Evolutionary conservation across 208 protist species (phyloP), one percentile per base, ranked within the genome.

Genomic region (Acanthamoeba castellanii): DNA sequence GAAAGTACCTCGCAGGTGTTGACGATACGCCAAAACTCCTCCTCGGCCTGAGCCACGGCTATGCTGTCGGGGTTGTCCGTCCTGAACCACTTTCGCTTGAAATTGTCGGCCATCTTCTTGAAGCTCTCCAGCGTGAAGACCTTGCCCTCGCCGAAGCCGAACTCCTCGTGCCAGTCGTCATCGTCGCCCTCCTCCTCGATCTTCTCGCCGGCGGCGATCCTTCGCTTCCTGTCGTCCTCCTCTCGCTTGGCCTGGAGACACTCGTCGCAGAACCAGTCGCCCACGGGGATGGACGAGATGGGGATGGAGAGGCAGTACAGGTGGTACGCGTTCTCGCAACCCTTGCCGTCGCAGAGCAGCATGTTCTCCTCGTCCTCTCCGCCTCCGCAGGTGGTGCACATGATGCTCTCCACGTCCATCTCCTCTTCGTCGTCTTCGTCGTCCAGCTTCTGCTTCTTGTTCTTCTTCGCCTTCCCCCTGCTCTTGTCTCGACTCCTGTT

Each of bases 141-240:
- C 37, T 92, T 95, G 8, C 95, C 95, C 88, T 94, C 94, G 85
- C 95, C 96, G 57, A 95, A 95, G 55, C 95, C 96, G 78, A 95
- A 96, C 78, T 96, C 94, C 25, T 95, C 92, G 13, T 72, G 37
- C 85, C 85, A 76, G 57, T 92, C 55, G 32, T 92, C 85, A 55
- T 47, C 45, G 45, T 92, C 85, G 27, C 30, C 85, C 13, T 74
- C 64, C 32, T 92, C 85, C 20, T 45, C 59, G 55, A 76, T 37
- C 34, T 92, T 74, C 37, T 92, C 59, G 30, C 64, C 85, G 20
- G 55, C 85, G 66, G 85, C 85, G 25, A 47, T 94, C 42, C 55
- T 81, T 5, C 47, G 14, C 90, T 94, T 94, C 47, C 25, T 76
- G 32, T 94, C 70, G 45, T 94, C 70, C 50, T 94, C 70, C 68